Evolutionary conservation across 2,329 filamentous ascomycete genomes (phyloP).

Genomic region (Cladosporium sp.): DNA sequence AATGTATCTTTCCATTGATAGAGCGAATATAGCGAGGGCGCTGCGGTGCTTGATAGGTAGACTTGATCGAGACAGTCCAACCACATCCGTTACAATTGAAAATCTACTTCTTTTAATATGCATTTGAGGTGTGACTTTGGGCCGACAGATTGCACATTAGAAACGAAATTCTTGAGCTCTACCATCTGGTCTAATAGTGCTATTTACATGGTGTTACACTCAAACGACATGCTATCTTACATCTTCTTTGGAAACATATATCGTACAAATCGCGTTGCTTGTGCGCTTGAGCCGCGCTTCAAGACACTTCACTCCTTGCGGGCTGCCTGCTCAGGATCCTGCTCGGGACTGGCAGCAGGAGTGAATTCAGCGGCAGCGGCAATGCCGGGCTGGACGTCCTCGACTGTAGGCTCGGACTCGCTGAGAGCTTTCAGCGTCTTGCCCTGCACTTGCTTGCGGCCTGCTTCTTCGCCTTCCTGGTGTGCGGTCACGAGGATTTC

Average conservation of each 20-base stretch:
- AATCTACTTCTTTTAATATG: too few species aligned
- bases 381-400: slow-evolving; percentile 10
- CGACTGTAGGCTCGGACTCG: slow-evolving; percentile 3
- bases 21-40: slow-evolving; percentile 6
- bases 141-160: neutral
- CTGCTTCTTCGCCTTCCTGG: slow-evolving; percentile 11
- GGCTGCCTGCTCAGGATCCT: neutral
- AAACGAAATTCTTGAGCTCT: neutral
- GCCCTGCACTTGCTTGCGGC: neutral
- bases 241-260: neutral
- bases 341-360: slow-evolving; percentile 12
- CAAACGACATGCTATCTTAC: neutral
- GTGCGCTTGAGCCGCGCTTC: neutral
- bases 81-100: too few species aligned
- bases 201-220: neutral
- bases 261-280: neutral
- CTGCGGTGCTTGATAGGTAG: neutral
- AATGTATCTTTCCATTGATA: neutral
- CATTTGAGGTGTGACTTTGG: too few species aligned
- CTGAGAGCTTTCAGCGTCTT: neutral
- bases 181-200: neutral
- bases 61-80: neutral
- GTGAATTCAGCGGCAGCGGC: neutral
- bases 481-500: neutral
- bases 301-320: neutral